Evolutionary conservation across 441 rosid species (phyloP).

Genomic region (Corymbia citriodora): DNA sequence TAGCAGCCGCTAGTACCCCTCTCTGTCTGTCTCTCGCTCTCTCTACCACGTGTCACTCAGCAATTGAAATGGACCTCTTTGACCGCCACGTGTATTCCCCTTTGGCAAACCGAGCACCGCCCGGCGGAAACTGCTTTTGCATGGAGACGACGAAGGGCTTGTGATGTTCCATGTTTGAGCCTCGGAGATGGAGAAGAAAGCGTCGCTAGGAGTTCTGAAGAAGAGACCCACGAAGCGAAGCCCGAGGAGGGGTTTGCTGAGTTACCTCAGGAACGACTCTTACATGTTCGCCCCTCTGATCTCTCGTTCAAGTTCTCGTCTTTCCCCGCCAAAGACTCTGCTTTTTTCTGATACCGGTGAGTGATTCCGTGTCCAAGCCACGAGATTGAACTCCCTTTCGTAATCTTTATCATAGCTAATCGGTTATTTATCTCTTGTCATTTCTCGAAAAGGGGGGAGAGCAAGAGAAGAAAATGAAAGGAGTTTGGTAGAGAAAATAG

Average conservation of each 20-base stretch:
- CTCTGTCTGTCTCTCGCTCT: background rate
- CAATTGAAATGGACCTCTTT: background rate
- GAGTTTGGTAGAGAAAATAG: background rate
- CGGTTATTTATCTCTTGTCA: background rate
- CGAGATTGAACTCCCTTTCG: background rate
- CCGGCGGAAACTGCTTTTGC: background rate
- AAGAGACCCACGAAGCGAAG: background rate
- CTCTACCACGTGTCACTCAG: background rate
- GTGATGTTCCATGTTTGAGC: background rate
- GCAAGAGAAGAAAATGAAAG: background rate
- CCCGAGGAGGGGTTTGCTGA: conserved; percentile 12
- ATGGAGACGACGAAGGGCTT: background rate
- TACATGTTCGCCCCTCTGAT: conserved; percentile 50
- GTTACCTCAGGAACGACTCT: conserved; percentile 36
- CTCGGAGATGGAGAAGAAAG: background rate
- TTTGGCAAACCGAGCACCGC: background rate
- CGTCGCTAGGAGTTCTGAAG: background rate
- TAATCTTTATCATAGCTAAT: background rate
- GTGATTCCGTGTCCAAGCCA: background rate
- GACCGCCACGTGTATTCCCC: background rate
- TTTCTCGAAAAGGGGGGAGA: background rate
- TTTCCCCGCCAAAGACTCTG: background rate
- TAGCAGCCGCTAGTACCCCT: background rate
- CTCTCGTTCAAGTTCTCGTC: background rate
- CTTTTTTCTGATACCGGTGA: background rate